phyloP scores from a whole-genome alignment of 805 yeast genomes.

The Jamesozyma jinghongensis region DNA sequence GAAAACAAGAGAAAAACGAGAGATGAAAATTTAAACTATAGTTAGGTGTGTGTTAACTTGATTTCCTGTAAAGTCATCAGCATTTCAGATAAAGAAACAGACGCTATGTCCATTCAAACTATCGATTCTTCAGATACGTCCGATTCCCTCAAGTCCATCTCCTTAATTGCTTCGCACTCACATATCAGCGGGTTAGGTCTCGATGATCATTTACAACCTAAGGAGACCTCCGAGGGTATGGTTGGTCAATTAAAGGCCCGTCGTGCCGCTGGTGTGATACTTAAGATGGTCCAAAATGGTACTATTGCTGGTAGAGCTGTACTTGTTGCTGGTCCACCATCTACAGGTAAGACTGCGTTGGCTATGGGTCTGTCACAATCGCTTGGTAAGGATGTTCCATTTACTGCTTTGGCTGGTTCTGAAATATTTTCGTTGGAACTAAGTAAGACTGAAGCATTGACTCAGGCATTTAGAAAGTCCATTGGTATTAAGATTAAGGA shows the following conservation, averaged over 20 bases:
- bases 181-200: constrained; percentile 96
- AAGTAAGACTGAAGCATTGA: constrained; percentile 90
- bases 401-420: constrained; percentile 89
- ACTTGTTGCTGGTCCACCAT: constrained; percentile 94
- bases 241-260: constrained; percentile 95
- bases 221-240: constrained; percentile 83
- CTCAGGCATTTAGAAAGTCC: constrained; percentile 92
- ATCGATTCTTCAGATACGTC: constrained; percentile 31
- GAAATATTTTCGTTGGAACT: constrained; percentile 88
- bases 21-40: no score
- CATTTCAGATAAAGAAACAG: neutral
- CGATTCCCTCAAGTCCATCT: constrained; percentile 50
- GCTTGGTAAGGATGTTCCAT: constrained; percentile 68
- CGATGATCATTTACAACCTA: constrained; percentile 81
- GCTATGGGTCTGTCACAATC: constrained; percentile 87
- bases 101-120: constrained; percentile 34
- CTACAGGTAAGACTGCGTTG: constrained; percentile 97
- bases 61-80: no score
- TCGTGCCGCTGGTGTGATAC: constrained; percentile 88
- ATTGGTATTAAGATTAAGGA: constrained; percentile 94
- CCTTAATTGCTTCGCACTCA: constrained; percentile 93
- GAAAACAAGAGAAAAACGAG: neutral
- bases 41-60: neutral
- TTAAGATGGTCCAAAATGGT: constrained; percentile 89
- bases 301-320: constrained; percentile 96